A percentile compares a stretch with the other conserved stretches of the same genome.
Conservation (phyloP, 768 basidiomycete genomes). For the Panaeolus papilionaceus region DNA sequence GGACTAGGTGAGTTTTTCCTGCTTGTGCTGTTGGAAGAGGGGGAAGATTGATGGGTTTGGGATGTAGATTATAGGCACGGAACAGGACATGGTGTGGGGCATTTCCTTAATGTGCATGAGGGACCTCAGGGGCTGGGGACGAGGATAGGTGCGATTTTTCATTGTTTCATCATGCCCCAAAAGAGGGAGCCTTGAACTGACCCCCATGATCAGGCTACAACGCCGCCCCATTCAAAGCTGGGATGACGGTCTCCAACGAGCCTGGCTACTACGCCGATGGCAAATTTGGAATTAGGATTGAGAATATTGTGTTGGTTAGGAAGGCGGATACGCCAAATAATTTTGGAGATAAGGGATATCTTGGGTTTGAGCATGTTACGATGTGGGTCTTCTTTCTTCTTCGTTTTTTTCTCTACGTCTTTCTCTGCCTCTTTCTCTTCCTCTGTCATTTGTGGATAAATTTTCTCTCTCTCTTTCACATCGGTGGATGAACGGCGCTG, state of each 20-base stretch:
- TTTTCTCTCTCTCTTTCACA: too few species aligned
- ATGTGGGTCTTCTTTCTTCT: conserved; percentile 58
- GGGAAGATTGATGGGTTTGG: too few species aligned
- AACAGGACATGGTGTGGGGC: conserved; percentile 95
- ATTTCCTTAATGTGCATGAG: conserved; percentile 95
- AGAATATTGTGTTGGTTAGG: conserved; percentile 84
- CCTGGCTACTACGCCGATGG: conserved; percentile 95
- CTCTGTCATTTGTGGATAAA: not conserved
- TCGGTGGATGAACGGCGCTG: too few species aligned
- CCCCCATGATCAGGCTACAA: conserved; percentile 45
- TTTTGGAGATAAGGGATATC: conserved; percentile 86
- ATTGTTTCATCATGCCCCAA: too few species aligned
- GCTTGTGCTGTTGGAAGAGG: too few species aligned
- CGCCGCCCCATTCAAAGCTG: conserved; percentile 71
- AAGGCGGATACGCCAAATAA: conserved; percentile 72
- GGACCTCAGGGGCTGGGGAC: conserved; percentile 71
- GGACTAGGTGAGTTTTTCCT: conserved; percentile 66
- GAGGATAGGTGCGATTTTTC: conserved; percentile 46
- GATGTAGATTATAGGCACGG: conserved; percentile 63
- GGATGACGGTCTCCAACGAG: conserved; percentile 94
- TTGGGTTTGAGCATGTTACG: conserved; percentile 87
- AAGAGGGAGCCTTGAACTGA: not conserved
- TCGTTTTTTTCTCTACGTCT: not conserved
- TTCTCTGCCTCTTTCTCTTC: too few species aligned
- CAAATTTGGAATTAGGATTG: conserved; percentile 90